Evolutionary conservation across 768 basidiomycete species (phyloP).

Genomic region (Kwoniella shandongensis): DNA sequence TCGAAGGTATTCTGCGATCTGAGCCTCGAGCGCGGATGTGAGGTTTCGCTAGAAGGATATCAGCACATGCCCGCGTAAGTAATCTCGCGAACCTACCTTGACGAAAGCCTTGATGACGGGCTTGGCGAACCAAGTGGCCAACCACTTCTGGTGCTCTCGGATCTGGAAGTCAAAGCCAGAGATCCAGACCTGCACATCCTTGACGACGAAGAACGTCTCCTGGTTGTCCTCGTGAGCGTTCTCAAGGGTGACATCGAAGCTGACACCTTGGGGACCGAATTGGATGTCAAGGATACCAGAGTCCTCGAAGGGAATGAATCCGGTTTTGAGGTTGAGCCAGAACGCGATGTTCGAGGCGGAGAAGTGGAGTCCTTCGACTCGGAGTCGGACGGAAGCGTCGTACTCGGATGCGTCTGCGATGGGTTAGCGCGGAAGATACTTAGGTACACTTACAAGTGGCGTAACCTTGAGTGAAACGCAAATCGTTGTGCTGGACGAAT

Average conservation of each 20-base stretch:
- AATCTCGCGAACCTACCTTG: slow-evolving; percentile 33
- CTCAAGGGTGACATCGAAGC: slow-evolving; percentile 54
- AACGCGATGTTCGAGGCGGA: slow-evolving; percentile 54
- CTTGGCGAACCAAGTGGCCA: slow-evolving; percentile 53
- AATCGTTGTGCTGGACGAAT: slow-evolving; percentile 54
- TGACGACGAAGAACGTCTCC: slow-evolving; percentile 56
- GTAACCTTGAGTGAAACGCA: slow-evolving; percentile 55
- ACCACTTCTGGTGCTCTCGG: slow-evolving; percentile 52
- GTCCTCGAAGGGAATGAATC: slow-evolving; percentile 54
- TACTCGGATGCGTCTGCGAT: slow-evolving; percentile 53
- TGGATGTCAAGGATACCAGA: slow-evolving; percentile 53
- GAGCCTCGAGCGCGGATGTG: slow-evolving; percentile 48
- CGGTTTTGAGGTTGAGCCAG: slow-evolving; percentile 55
- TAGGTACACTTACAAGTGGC: slow-evolving; percentile 47
- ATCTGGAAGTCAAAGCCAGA: slow-evolving; percentile 52
- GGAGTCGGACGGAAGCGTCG: slow-evolving; percentile 50
- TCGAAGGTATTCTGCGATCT: slow-evolving; percentile 49
- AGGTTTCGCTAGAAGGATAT: slow-evolving; percentile 38
- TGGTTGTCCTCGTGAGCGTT: slow-evolving; percentile 54
- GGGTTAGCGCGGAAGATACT: neutral
- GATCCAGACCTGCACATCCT: slow-evolving; percentile 52
- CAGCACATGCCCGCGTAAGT: neutral
- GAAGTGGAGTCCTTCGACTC: slow-evolving; percentile 55
- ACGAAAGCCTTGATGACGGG: slow-evolving; percentile 49
- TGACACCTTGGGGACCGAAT: slow-evolving; percentile 54